Base-by-base conservation (phyloP, 2,329 filamentous ascomycete species). In the Diaporthe sp. region DNA sequence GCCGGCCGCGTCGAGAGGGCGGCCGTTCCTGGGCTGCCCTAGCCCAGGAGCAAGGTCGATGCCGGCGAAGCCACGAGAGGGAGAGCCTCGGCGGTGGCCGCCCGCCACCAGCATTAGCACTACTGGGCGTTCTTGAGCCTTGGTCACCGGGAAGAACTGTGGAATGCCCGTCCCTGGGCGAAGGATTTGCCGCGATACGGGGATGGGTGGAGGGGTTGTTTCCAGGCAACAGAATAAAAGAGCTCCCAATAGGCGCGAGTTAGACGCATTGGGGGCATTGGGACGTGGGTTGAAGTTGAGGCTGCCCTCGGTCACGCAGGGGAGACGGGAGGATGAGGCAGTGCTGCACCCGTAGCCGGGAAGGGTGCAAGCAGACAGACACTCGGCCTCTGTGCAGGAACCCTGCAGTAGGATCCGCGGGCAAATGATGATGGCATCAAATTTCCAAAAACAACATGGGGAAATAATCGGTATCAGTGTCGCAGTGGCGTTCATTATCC, bases 251-350 rank as follows among this genome's bases (percentile, higher is more conserved):
- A 71, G 56, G 69, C 69, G 69, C 69, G n/a, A 53, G 42, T 50
- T 63, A 71, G 69, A 35, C 69, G 69, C 69, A 42, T 55, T 27
- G 68, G 19, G 13, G 13, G 55, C 50, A 55, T 32, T 19, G 22
- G 12, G 50, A 27, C 22, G 39, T 65, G 59, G 59, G 44, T 51
- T 37, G 35, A 30, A 32, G 30, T 50, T 59, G 56, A 59, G 7
- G 55, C 19, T 51, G 44, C 63, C 39, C 39, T 9, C 5, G 37
- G n/a, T 39, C 37, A n/a, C n/a, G 55, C 55, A 53, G 56, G 69
- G 69, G 69, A 61, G 69, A 63, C 56, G 56, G 69, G 69, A 71
- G 69, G 69, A 71, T 61, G 69, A 39, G 69, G 69, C 69, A 71
- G 69, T 63, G 69, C 69, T 32, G 19, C 44, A 65, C 42, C 17